Conservation (phyloP, 345 rosid species). For the Brassica carinata region DNA sequence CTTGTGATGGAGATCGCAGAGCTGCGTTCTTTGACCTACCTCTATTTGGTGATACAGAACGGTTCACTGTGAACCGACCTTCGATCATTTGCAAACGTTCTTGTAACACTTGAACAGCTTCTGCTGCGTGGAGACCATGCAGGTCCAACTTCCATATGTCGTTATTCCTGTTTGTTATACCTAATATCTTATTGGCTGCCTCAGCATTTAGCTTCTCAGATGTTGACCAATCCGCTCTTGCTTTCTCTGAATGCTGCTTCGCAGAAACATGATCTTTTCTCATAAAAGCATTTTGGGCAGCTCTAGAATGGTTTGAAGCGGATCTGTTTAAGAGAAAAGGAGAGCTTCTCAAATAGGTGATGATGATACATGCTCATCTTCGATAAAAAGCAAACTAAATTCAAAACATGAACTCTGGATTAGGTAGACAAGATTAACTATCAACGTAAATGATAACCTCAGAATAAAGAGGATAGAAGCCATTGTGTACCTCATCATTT, state of each 20-base stretch:
- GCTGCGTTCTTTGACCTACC: slow-evolving; percentile 36
- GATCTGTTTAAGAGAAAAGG: slow-evolving; percentile 50
- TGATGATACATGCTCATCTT: not conserved
- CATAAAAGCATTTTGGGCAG: slow-evolving; percentile 74
- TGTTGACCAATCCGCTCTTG: slow-evolving; percentile 67
- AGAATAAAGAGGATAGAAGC: slow-evolving; percentile 2
- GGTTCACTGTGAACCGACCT: slow-evolving; percentile 41
- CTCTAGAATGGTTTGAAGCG: slow-evolving; percentile 79
- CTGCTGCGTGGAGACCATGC: slow-evolving; percentile 91
- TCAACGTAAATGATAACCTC: not conserved
- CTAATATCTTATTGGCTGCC: slow-evolving; percentile 79
- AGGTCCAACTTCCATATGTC: slow-evolving; percentile 79
- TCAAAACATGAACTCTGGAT: not conserved
- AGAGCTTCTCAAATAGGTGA: slow-evolving; percentile 15
- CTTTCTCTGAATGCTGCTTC: slow-evolving; percentile 65
- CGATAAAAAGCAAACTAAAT: slow-evolving; percentile 2
- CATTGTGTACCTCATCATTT: slow-evolving; percentile 68
- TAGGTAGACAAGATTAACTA: not conserved
- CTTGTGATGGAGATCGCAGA: slow-evolving; percentile 47
- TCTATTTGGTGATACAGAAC: slow-evolving; percentile 48
- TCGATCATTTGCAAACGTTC: slow-evolving; percentile 69
- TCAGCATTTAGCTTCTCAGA: slow-evolving; percentile 66
- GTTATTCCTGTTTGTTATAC: slow-evolving; percentile 57
- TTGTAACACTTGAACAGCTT: slow-evolving; percentile 79
- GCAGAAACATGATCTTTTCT: slow-evolving; percentile 84